These are phyloP conservation scores for Acidiella bohemica DNA, from an alignment of 495 filamentous ascomycete genomes.

Conservation along the genomic window DNA sequence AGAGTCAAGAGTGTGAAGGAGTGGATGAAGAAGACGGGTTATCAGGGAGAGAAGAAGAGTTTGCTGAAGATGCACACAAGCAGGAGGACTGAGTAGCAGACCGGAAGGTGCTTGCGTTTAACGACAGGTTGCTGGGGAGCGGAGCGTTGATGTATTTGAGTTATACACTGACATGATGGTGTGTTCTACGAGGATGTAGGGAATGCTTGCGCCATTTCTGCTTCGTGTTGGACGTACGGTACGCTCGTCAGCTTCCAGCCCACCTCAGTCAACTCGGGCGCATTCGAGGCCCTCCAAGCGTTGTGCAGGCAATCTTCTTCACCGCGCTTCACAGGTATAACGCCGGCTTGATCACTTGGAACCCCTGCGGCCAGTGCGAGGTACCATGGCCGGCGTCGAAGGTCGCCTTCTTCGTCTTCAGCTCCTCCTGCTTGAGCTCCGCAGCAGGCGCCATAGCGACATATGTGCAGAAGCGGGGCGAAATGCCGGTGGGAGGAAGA, in stretches of 20 bases:
- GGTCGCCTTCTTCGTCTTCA: slow-evolving; percentile 26
- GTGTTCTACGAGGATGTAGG: too few relatives aligned
- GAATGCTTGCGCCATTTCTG: too few relatives aligned
- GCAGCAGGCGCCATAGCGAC: slow-evolving; percentile 31
- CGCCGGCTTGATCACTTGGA: too few relatives aligned
- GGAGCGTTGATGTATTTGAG: too few relatives aligned
- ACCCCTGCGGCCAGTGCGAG: slow-evolving; percentile 33
- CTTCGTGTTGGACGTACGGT: slow-evolving; percentile 3
- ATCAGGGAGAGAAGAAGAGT: background rate
- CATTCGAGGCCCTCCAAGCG: slow-evolving; percentile 24
- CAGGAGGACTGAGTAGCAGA: too few relatives aligned
- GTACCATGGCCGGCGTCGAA: slow-evolving; percentile 29
- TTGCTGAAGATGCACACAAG: background rate
- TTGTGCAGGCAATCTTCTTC: slow-evolving; percentile 26
- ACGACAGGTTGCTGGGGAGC: too few relatives aligned
- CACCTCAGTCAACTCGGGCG: slow-evolving; percentile 24
- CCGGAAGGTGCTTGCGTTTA: too few relatives aligned
- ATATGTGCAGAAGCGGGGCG: slow-evolving; percentile 32
- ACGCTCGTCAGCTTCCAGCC: slow-evolving; percentile 27
- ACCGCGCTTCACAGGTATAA: slow-evolving; percentile 15
- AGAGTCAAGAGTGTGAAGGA: background rate
- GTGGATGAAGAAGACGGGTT: background rate
- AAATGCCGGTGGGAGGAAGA: slow-evolving; percentile 24
- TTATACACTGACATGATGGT: too few relatives aligned
- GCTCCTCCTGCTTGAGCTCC: slow-evolving; percentile 24